phyloP scores from a whole-genome alignment of 805 yeast genomes.

The Candida nanaspora region DNA sequence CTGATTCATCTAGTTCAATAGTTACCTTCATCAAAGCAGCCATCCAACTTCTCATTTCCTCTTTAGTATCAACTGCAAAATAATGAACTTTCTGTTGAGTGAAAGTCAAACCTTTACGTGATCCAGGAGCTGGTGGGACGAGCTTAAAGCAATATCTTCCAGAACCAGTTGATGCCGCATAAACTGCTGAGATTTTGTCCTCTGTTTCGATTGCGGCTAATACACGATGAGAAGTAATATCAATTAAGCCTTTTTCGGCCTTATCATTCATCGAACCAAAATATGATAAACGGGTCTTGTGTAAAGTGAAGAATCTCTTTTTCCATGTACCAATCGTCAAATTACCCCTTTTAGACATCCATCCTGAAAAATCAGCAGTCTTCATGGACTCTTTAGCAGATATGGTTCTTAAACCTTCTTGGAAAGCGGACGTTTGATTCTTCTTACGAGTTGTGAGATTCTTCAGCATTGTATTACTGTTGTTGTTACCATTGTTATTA shows the following conservation, averaged over 20 bases:
- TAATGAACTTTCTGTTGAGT: slow-evolving; percentile 95
- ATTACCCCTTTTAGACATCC: slow-evolving; percentile 93
- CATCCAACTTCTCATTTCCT: slow-evolving; percentile 94
- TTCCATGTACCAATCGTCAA: slow-evolving; percentile 88
- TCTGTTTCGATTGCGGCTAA: slow-evolving; percentile 71
- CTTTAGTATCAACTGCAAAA: slow-evolving; percentile 88
- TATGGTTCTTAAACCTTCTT: slow-evolving; percentile 77
- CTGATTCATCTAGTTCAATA: slow-evolving; percentile 87
- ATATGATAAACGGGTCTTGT: slow-evolving; percentile 89
- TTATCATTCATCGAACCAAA: slow-evolving; percentile 72
- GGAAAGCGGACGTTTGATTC: slow-evolving; percentile 69
- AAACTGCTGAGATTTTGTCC: slow-evolving; percentile 71
- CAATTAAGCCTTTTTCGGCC: slow-evolving; percentile 87
- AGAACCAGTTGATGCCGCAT: slow-evolving; percentile 89
- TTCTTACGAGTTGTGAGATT: slow-evolving; percentile 41
- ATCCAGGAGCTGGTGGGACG: slow-evolving; percentile 97
- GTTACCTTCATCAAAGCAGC: slow-evolving; percentile 93
- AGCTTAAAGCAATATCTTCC: slow-evolving; percentile 92
- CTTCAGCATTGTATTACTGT: slow-evolving; percentile 40
- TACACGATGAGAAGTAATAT: slow-evolving; percentile 90
- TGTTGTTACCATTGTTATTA: slow-evolving; percentile 42
- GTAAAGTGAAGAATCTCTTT: slow-evolving; percentile 75
- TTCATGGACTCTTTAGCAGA: slow-evolving; percentile 74
- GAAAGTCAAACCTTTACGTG: slow-evolving; percentile 88
- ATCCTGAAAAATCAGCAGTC: slow-evolving; percentile 75